These are phyloP conservation scores for Lophium mytilinum DNA, from an alignment of 495 filamentous ascomycete genomes.

Conservation along the genomic window DNA sequence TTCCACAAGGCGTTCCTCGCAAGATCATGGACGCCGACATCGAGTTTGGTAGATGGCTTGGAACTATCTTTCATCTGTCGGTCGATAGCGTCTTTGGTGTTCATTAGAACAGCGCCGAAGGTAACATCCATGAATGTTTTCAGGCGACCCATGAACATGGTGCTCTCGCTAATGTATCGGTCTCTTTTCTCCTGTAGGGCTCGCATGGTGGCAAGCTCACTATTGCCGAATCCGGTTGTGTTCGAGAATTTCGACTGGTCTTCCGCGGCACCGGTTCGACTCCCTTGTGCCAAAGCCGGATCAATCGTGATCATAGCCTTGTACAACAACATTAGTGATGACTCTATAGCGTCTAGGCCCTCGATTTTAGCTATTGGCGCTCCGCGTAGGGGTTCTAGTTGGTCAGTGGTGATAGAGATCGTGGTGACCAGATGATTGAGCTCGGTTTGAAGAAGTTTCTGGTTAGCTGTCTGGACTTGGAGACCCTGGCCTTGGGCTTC, in stretches of 20 bases:
- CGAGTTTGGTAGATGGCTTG: constrained; percentile 39
- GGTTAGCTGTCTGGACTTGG: constrained; percentile 94
- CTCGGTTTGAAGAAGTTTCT: constrained; percentile 86
- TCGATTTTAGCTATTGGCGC: constrained; percentile 62
- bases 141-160: constrained; percentile 64
- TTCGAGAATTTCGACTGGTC: constrained; percentile 27
- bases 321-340: constrained; percentile 69
- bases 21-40: constrained; percentile 43
- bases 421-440: constrained; percentile 73
- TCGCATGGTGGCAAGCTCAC: constrained; percentile 81
- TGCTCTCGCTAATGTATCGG: constrained; percentile 65
- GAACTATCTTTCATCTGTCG: constrained; percentile 18
- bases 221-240: constrained; percentile 58
- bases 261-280: constrained; percentile 2
- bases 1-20: constrained; percentile 61
- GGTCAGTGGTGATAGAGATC: constrained; percentile 69
- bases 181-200: constrained; percentile 91
- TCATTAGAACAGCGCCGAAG: constrained; percentile 65
- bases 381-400: constrained; percentile 64
- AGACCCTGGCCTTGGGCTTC: constrained; percentile 94
- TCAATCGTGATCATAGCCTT: constrained; percentile 95
- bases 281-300: constrained; percentile 46
- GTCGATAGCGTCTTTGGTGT: constrained; percentile 51
- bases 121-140: constrained; percentile 72
- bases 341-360: constrained; percentile 69